Percentiles rank a stretch among this genome's conserved stretches.
These are phyloP conservation scores for Boletus sensibilis DNA, from an alignment of 768 basidiomycete genomes.

Conservation along the genomic window DNA sequence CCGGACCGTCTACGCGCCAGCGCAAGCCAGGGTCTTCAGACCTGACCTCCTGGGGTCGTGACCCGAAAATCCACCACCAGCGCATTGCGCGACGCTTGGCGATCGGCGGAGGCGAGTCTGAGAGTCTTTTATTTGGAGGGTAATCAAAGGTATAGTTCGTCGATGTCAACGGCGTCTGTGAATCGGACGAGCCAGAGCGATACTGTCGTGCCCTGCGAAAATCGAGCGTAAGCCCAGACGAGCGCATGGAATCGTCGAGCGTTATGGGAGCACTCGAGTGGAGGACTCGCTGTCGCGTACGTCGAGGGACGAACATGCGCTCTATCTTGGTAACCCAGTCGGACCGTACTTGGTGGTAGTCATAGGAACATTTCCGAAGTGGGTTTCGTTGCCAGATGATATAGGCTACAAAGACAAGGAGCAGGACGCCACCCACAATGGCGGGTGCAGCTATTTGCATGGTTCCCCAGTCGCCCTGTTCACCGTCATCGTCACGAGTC, in stretches of 20 bases:
- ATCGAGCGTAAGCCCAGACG: background rate
- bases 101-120: constrained; percentile 3
- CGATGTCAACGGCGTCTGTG: constrained; percentile 26
- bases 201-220: constrained; percentile 6
- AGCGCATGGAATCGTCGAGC: constrained; percentile 24
- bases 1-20: constrained; percentile 29
- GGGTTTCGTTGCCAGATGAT: constrained; percentile 27
- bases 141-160: constrained; percentile 1
- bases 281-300: constrained; percentile 12
- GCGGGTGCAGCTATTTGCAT: constrained; percentile 36
- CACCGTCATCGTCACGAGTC: constrained; percentile 14
- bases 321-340: constrained; percentile 16
- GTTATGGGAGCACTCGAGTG: constrained; percentile 18
- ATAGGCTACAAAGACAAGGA: constrained; percentile 20
- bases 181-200: constrained; percentile 30
- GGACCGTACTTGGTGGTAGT: constrained; percentile 14
- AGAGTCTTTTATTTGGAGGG: constrained; percentile 4
- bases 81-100: constrained; percentile 9
- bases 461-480: constrained; percentile 18
- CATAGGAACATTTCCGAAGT: constrained; percentile 1
- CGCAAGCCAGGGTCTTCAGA: constrained; percentile 17
- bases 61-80: constrained; percentile 27
- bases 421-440: constrained; percentile 33
- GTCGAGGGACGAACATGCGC: constrained; percentile 17
- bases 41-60: constrained; percentile 27